Percentiles rank a stretch among this genome's conserved stretches.
These are phyloP conservation scores for Diaporthe citriasiana DNA, from an alignment of 2,329 filamentous ascomycete species.

Conservation along the genomic window DNA sequence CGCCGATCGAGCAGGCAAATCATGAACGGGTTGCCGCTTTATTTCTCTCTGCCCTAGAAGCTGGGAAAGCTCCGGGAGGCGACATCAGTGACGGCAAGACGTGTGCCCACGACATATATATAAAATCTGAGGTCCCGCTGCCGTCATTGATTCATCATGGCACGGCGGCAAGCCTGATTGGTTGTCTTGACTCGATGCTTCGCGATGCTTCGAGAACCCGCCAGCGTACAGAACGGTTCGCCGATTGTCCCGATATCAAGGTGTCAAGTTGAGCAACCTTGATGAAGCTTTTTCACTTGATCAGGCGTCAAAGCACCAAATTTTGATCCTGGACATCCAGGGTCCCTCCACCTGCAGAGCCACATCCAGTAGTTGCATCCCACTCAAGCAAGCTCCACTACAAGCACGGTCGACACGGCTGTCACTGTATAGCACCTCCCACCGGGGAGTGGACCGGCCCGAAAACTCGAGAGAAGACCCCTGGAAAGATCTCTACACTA, in stretches of 20 bases:
- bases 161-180: not conserved
- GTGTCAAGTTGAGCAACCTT: not conserved
- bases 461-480: constrained; percentile 21
- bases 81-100: not conserved
- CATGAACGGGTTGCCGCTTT: constrained; percentile 22
- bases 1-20: constrained; percentile 35
- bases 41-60: not conserved
- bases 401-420: not conserved
- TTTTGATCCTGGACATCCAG: not conserved
- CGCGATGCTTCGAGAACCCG: constrained; percentile 33
- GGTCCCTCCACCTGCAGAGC: not conserved
- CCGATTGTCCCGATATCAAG: not conserved
- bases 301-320: not conserved
- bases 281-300: not conserved
- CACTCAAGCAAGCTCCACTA: constrained; percentile 1
- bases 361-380: not conserved
- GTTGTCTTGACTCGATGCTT: constrained; percentile 30
- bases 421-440: not conserved
- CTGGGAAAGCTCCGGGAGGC: not conserved
- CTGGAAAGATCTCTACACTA: constrained; percentile 23
- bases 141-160: constrained; percentile 14
- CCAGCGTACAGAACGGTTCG: not conserved
- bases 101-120: not conserved
- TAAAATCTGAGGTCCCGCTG: not conserved
- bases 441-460: not conserved